Percentiles rank a stretch among this genome's conserved stretches.
Conservation (phyloP, 345 rosid species). For the Melaleuca alternifolia region DNA sequence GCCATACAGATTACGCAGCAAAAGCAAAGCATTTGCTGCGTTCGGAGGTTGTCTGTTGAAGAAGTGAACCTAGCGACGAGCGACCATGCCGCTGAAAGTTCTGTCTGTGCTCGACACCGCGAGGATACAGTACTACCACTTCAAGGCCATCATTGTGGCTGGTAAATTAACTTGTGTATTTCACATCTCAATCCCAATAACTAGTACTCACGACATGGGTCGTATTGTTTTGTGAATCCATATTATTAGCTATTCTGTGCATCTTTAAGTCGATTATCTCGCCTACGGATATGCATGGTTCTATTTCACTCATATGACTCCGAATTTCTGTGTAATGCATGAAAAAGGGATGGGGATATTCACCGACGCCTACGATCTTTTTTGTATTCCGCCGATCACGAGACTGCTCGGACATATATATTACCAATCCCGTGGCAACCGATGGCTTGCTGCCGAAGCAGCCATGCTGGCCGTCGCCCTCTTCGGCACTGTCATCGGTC, state of each 20-base stretch:
- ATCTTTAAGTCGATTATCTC: not conserved
- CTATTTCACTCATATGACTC: not conserved
- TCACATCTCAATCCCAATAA: too few species aligned
- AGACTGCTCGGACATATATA: constrained; percentile 20
- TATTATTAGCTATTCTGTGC: too few species aligned
- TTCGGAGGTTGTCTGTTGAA: not conserved
- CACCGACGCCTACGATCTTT: constrained; percentile 45
- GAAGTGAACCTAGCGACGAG: not conserved
- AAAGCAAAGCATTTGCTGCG: not conserved
- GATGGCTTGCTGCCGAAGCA: not conserved
- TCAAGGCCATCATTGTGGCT: not conserved
- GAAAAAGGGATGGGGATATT: constrained; percentile 39
- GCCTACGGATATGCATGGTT: not conserved
- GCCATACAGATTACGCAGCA: not conserved
- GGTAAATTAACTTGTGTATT: not conserved
- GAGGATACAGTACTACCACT: not conserved
- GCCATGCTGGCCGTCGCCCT: constrained; percentile 28
- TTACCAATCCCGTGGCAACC: not conserved
- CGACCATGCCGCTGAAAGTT: not conserved
- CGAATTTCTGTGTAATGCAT: not conserved
- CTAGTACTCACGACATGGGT: too few species aligned
- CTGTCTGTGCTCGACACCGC: not conserved
- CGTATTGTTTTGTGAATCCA: not conserved
- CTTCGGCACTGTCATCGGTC: constrained; percentile 49
- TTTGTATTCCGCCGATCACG: constrained; percentile 38